Evolutionary conservation across 805 yeast species (phyloP).

Genomic region (Barnettozyma botsteinii): DNA sequence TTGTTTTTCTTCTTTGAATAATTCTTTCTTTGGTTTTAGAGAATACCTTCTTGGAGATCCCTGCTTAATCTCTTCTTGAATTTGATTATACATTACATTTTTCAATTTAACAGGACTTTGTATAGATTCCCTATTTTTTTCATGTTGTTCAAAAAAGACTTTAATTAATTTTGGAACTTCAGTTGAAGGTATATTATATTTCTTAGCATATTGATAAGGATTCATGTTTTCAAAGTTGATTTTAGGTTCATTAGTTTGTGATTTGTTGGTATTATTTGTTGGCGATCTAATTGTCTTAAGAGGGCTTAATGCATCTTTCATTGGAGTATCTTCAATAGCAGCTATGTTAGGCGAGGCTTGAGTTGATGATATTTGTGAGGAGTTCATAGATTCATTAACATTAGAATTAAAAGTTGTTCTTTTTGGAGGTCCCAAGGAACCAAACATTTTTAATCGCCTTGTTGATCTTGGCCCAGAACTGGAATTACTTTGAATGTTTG

Average conservation of each 20-base stretch:
- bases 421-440: conserved; percentile 33
- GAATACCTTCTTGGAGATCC: conserved; percentile 11
- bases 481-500: conserved; percentile 8
- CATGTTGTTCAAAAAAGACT: conserved; percentile 32
- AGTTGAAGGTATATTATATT: conserved; percentile 30
- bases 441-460: conserved; percentile 25
- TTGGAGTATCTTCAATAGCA: conserved; percentile 19
- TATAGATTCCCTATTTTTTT: conserved; percentile 25
- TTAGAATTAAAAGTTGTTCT: conserved; percentile 20
- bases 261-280: neutral
- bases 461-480: conserved; percentile 23
- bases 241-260: neutral
- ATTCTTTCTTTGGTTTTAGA: conserved; percentile 15
- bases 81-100: conserved; percentile 17
- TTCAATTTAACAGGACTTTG: conserved; percentile 24
- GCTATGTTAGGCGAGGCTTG: neutral
- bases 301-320: conserved; percentile 13
- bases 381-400: neutral
- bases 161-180: conserved; percentile 34
- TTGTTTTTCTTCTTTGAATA: conserved; percentile 7
- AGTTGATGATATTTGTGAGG: neutral
- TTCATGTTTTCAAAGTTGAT: conserved; percentile 33
- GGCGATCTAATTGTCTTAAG: conserved; percentile 1
- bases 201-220: conserved; percentile 35
- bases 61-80: conserved; percentile 25